Evolutionary conservation across 371 early-diverging fungal species (phyloP), one percentile per base, ranked within the genome.

Genomic region (Globomyces sp.): DNA sequence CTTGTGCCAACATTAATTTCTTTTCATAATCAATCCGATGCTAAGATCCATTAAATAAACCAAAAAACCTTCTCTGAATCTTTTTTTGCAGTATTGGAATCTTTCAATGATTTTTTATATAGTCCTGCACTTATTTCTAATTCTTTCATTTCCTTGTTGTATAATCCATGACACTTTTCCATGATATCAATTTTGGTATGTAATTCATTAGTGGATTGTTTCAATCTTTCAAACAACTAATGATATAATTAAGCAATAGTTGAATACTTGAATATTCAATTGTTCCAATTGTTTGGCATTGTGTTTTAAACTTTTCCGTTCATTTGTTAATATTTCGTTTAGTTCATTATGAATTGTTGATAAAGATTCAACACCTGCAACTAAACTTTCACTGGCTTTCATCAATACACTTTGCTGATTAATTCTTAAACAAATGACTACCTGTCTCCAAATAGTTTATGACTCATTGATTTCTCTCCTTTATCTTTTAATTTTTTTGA

Each of bases 71-170:
- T 55, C 36, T 55, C 55, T 40, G 40, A 39, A 40, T 55, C 55
- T n/a, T 55, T 55, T 40, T 55, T 55, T 34, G 55, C 1, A 36
- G 40, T 55, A 39, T 55, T 55, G 6, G 40, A 39, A 55, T 55
- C 55, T 55, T 55, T 55, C 39, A 55, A 39, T 8, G 40, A 39
- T 39, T 55, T 55, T 40, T 55, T 55, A 39, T 55, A 55, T 39
- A 39, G 55, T 24, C 10, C 40, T 37, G 55, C 40, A 3, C 2
- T 1, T 9, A 4, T 39, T 9, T 55, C 55, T 6, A 55, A 39
- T 39, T 55, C 55, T 39, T 55, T 55, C 13, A 55, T 6, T 39
- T 55, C 55, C n/a, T 13, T 0, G 36, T 55, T 55, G 3, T 55
- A 55, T 4, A 5, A 3, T 55, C 40, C 1, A 39, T 55, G 40